phyloP scores from a whole-genome alignment of 306 rosid species.

The Styphnolobium japonicum region DNA sequence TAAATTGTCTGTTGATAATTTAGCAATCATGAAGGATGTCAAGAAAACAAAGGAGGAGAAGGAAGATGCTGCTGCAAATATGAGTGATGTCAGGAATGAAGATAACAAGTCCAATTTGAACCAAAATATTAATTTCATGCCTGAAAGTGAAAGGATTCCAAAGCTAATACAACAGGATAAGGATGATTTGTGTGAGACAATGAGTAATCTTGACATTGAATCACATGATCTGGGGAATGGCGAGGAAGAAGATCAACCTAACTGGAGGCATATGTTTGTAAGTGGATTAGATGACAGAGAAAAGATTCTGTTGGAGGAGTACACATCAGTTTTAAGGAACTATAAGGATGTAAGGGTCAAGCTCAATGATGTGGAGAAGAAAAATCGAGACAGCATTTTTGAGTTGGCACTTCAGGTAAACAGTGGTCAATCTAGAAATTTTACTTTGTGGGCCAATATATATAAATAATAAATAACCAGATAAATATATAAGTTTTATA shows the following conservation, averaged over 20 bases:
- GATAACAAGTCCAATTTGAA: slow-evolving; percentile 18
- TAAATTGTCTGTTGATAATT: neutral
- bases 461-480: neutral
- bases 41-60: slow-evolving; percentile 31
- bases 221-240: slow-evolving; percentile 24
- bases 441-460: neutral
- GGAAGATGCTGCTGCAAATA: slow-evolving; percentile 22
- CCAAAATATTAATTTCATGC: neutral
- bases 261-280: slow-evolving; percentile 51
- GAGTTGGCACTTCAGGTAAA: slow-evolving; percentile 60
- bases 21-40: slow-evolving; percentile 19
- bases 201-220: slow-evolving; percentile 28
- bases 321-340: slow-evolving; percentile 63
- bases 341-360: slow-evolving; percentile 62
- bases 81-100: slow-evolving; percentile 21
- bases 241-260: slow-evolving; percentile 41
- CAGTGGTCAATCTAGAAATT: neutral
- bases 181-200: slow-evolving; percentile 33
- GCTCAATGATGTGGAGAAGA: slow-evolving; percentile 61
- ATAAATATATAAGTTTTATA: neutral
- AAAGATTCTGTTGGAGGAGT: slow-evolving; percentile 63
- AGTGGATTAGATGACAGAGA: slow-evolving; percentile 77
- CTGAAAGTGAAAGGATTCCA: slow-evolving; percentile 7
- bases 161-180: slow-evolving; percentile 33
- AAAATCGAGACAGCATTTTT: slow-evolving; percentile 61